These are phyloP conservation scores for Pistacia integerrima DNA, from an alignment of 345 rosid genomes.

Conservation along the genomic window DNA sequence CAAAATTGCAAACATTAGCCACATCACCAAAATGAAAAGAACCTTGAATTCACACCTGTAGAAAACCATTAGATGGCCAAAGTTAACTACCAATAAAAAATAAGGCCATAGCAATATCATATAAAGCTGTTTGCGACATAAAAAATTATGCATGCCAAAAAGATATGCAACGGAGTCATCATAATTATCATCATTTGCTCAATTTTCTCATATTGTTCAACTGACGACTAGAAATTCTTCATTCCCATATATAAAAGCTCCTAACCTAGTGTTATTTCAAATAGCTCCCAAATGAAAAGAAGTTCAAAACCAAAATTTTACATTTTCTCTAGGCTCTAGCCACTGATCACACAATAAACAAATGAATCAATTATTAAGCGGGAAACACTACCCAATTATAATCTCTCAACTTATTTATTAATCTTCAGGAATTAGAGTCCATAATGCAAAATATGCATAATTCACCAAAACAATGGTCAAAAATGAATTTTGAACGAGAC, in stretches of 20 bases:
- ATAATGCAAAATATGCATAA: background rate
- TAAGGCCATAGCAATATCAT: background rate
- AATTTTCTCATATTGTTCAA: background rate
- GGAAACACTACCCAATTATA: background rate
- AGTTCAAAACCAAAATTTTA: background rate
- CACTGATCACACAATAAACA: background rate
- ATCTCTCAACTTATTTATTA: background rate
- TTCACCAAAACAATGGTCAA: background rate
- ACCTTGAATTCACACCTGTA: background rate
- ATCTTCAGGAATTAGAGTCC: background rate
- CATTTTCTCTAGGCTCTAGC: background rate
- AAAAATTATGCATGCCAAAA: background rate
- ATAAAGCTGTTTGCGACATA: background rate
- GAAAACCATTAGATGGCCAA: background rate
- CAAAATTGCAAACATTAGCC: background rate
- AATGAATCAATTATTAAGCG: background rate
- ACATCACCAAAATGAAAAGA: background rate
- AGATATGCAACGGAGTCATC: background rate
- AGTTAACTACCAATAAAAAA: background rate
- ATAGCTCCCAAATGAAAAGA: background rate
- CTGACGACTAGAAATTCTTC: background rate
- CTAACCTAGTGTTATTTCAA: background rate
- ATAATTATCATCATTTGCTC: background rate
- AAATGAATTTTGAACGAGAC: slow-evolving; percentile 8
- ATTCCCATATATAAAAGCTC: background rate